A percentile compares a stretch with the other conserved stretches of the same genome.
phyloP scores from a whole-genome alignment of 1,284 basidiomycete genomes.

The Phellinidium pouzarii region DNA sequence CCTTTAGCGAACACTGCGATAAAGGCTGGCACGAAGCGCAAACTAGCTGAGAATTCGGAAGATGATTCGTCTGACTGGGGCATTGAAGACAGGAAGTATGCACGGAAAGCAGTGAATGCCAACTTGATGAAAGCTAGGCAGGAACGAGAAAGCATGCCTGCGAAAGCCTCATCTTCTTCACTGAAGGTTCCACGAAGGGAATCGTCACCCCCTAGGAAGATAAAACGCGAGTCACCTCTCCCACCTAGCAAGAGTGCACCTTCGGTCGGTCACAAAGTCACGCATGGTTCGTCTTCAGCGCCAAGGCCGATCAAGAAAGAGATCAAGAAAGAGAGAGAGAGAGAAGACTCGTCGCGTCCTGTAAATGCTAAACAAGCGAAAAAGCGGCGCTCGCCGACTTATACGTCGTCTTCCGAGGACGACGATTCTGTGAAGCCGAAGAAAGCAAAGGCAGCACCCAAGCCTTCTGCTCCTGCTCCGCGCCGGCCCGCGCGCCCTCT shows the following conservation, averaged over 20 bases:
- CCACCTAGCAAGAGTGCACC: slow-evolving; percentile 21
- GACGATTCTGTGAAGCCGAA: slow-evolving; percentile 25
- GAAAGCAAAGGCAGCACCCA: slow-evolving; percentile 14
- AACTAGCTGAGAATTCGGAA: slow-evolving; percentile 2
- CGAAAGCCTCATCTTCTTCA: slow-evolving; percentile 25
- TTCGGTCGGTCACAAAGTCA: slow-evolving; percentile 19
- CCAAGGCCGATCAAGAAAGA: slow-evolving; percentile 1
- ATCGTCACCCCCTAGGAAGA: slow-evolving; percentile 22
- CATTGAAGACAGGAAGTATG: slow-evolving; percentile 5
- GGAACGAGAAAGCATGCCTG: slow-evolving; percentile 17
- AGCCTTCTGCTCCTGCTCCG: slow-evolving; percentile 17
- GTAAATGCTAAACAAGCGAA: slow-evolving; percentile 25
- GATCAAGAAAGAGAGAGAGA: neutral
- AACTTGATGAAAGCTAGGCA: slow-evolving; percentile 33
- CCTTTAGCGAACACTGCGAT: neutral
- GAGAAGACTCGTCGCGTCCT: slow-evolving; percentile 18
- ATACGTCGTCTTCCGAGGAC: slow-evolving; percentile 60
- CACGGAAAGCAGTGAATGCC: slow-evolving; percentile 12
- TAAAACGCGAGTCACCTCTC: slow-evolving; percentile 32
- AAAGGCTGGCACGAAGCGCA: slow-evolving; percentile 7
- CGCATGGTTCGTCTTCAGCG: neutral
- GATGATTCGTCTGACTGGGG: slow-evolving; percentile 18
- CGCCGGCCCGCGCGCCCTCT: slow-evolving; percentile 12
- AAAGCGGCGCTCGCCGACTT: slow-evolving; percentile 40
- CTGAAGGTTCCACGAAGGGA: slow-evolving; percentile 4